Evolutionary conservation across 1,139 yeast species (phyloP).

Genomic region (Kodamaea fungicola): DNA sequence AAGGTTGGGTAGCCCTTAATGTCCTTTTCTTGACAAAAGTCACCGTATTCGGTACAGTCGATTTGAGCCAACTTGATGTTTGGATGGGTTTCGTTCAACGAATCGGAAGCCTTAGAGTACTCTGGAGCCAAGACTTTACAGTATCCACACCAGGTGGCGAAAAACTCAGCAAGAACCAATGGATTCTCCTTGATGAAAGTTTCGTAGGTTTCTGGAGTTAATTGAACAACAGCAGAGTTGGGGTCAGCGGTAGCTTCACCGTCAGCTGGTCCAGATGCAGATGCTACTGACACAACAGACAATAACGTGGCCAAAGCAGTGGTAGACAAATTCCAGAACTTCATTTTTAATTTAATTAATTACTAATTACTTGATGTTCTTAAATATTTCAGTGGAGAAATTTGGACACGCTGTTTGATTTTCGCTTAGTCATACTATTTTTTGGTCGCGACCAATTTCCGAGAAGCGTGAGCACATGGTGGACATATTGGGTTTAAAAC

Average conservation of each 20-base stretch:
- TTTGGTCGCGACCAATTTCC: background rate
- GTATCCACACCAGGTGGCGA: conserved; percentile 99
- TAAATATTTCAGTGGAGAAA: conserved; percentile 3
- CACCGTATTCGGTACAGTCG: conserved; percentile 87
- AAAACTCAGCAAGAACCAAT: conserved; percentile 88
- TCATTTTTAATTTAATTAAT: conserved; percentile 21
- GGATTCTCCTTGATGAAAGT: conserved; percentile 68
- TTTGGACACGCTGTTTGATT: conserved; percentile 12
- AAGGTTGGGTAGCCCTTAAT: conserved; percentile 91
- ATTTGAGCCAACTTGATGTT: conserved; percentile 81
- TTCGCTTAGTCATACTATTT: no score
- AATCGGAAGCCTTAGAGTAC: conserved; percentile 79
- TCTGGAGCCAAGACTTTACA: conserved; percentile 95
- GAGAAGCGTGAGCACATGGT: no score
- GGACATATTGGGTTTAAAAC: no score
- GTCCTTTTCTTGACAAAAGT: conserved; percentile 70
- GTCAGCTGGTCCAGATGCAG: conserved; percentile 40
- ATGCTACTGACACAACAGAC: conserved; percentile 31
- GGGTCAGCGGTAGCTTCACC: conserved; percentile 73
- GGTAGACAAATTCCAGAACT: conserved; percentile 41
- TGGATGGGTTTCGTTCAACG: conserved; percentile 53
- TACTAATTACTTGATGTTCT: background rate
- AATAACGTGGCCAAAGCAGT: conserved; percentile 37
- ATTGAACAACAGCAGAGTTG: conserved; percentile 84
- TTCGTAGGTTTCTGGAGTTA: conserved; percentile 59